Evolutionary conservation across 441 rosid species (phyloP), one percentile per base, ranked within the genome.

Genomic region (Gossypium lobatum): DNA sequence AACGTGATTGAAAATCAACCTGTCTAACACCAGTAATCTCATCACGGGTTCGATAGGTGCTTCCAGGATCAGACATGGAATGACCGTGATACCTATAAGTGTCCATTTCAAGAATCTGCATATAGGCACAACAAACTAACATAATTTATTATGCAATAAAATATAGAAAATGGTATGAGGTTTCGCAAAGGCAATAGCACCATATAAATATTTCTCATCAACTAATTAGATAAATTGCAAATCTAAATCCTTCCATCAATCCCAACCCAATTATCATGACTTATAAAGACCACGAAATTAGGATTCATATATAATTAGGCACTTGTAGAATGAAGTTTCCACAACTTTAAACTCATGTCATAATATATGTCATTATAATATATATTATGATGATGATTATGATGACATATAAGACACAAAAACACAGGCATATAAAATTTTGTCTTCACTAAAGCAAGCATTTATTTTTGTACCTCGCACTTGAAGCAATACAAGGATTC

Each of bases 31-130:
- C 98, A 48, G 82, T 77, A 73, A 95, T 83, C 83, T 95, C 99
- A 57, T 95, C 97, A 85, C 97, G 98, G 16, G 96, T 95, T 59
- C 98, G 93, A 86, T 95, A 93, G 75, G 99, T 95, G 85, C 99
- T 93, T 68, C 99, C 99, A 71, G 99, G 98, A 80, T 95, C 99
- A 81, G 99, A 95, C 98, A 95, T 95, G 39, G 99, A 95, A 84
- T 93, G 99, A 66, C 99, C 98, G 16, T 90, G 99, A 81, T 93
- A 95, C 82, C 97, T 90, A 76, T 95, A 95, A 28, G 99, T 95
- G 82, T 95, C 99, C 98, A 95, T 95, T 83, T 95, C 99, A 75
- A 95, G 95, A 70, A 93, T 93, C 97, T 95, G 84, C 77, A 78
- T 67, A 18, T 14, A 74, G 57, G 67, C 68, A 84, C 50, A 39